phyloP scores from a whole-genome alignment of 352 stramenopile species.

The Pythium dissotocum region DNA sequence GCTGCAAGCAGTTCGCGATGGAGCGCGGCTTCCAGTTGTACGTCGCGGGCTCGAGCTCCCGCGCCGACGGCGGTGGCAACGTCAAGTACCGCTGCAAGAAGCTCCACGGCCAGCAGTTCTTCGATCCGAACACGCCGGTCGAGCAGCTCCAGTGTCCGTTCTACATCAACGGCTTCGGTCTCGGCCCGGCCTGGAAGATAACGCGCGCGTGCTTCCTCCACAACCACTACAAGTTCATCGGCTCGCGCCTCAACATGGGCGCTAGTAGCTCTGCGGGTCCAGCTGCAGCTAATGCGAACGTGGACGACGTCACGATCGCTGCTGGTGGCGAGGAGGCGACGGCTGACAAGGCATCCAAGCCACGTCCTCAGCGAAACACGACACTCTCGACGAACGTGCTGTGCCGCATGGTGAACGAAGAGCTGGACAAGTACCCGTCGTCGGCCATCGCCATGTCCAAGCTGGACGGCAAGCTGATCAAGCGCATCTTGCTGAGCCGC shows the following conservation, averaged over 20 bases:
- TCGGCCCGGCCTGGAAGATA: slow-evolving; percentile 68
- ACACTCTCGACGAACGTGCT: slow-evolving; percentile 79
- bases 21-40: slow-evolving; percentile 73
- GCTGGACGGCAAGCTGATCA: slow-evolving; percentile 75
- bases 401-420: slow-evolving; percentile 71
- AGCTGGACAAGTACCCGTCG: slow-evolving; percentile 62
- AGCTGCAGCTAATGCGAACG: neutral
- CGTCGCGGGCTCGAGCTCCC: slow-evolving; percentile 66
- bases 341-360: slow-evolving; percentile 10
- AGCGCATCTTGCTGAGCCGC: slow-evolving; percentile 63
- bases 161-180: slow-evolving; percentile 81
- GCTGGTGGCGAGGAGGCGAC: neutral
- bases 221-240: slow-evolving; percentile 88
- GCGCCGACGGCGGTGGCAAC: slow-evolving; percentile 67
- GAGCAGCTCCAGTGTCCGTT: slow-evolving; percentile 68
- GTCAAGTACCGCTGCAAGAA: slow-evolving; percentile 87
- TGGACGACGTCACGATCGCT: neutral
- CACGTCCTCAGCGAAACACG: slow-evolving; percentile 58
- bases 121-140: slow-evolving; percentile 53
- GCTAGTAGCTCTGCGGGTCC: slow-evolving; percentile 3
- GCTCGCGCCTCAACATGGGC: slow-evolving; percentile 38
- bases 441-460: slow-evolving; percentile 62
- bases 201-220: slow-evolving; percentile 74
- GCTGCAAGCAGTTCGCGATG: slow-evolving; percentile 81
- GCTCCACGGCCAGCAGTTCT: slow-evolving; percentile 76